Evolutionary conservation across 192 early-diverging fungal genomes (phyloP).

Genomic region (Jimgerdemannia flammicorona): DNA sequence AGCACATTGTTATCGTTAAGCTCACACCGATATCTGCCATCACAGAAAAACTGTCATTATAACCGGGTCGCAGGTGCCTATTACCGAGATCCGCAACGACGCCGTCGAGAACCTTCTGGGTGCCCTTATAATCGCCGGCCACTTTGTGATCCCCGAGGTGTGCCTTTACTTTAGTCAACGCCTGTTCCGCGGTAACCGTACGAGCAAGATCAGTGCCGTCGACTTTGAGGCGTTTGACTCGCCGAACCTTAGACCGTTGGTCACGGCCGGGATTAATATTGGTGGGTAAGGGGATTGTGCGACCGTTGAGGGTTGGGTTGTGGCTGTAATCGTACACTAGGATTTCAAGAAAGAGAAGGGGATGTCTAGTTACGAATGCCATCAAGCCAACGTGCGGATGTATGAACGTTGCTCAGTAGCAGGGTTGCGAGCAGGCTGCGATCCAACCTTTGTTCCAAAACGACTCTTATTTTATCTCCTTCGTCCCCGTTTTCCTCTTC

Average conservation of each 20-base stretch:
- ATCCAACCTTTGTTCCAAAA: neutral
- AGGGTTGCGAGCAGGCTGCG: neutral
- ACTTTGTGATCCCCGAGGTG: constrained; percentile 97
- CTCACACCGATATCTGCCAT: neutral
- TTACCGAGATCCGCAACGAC: constrained; percentile 97
- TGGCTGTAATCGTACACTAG: no score
- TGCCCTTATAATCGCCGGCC: constrained; percentile 95
- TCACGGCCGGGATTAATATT: constrained; percentile 96
- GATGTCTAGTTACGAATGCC: no score
- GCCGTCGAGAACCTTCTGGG: constrained; percentile 96
- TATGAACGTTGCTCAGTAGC: neutral
- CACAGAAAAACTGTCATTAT: constrained; percentile 90
- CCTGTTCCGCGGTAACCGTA: constrained; percentile 89
- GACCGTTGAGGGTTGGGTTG: no score
- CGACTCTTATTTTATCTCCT: neutral
- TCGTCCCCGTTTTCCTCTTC: neutral
- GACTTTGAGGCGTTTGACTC: constrained; percentile 85
- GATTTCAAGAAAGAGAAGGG: no score
- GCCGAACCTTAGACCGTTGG: constrained; percentile 86
- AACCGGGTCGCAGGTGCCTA: constrained; percentile 96
- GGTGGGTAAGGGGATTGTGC: constrained; percentile 31
- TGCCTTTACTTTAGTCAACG: constrained; percentile 92
- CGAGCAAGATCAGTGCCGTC: constrained; percentile 71
- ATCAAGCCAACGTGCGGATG: neutral
- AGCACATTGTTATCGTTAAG: neutral